phyloP scores from a whole-genome alignment of 352 stramenopile species.

The Blastocystis sp. region DNA sequence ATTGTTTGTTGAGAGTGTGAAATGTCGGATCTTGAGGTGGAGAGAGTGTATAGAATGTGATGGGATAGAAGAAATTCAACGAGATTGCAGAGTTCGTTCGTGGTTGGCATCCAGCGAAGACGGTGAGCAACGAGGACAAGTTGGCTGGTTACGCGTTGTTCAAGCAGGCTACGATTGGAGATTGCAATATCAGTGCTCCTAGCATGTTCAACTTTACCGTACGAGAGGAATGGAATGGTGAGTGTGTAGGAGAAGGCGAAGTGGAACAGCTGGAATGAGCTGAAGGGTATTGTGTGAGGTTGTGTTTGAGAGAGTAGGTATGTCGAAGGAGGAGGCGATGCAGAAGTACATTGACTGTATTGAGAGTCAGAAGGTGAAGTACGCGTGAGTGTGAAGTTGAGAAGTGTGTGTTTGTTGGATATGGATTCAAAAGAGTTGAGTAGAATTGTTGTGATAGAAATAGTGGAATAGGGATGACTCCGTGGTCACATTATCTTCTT shows the following conservation, averaged over 20 bases:
- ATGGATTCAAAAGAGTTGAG: not conserved
- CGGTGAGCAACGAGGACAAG: slow-evolving; percentile 71
- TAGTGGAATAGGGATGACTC: not conserved
- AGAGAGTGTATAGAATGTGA: not conserved
- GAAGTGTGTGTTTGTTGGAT: not conserved
- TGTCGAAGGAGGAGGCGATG: slow-evolving; percentile 74
- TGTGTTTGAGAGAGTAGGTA: not conserved
- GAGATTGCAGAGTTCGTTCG: slow-evolving; percentile 19
- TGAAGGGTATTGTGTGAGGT: slow-evolving; percentile 64
- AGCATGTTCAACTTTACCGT: slow-evolving; percentile 64
- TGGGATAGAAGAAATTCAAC: not conserved
- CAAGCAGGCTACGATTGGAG: slow-evolving; percentile 76
- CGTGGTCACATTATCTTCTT: not conserved
- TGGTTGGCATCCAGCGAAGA: slow-evolving; percentile 8
- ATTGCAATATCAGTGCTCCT: slow-evolving; percentile 71
- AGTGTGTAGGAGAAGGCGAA: slow-evolving; percentile 71
- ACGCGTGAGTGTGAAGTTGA: not conserved
- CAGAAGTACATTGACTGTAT: slow-evolving; percentile 73
- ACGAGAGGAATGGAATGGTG: not conserved
- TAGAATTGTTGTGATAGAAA: not conserved
- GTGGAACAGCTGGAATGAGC: slow-evolving; percentile 73
- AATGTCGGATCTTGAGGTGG: not conserved
- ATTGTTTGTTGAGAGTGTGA: not conserved
- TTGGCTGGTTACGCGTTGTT: slow-evolving; percentile 75
- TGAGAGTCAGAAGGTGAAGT: slow-evolving; percentile 58